Percentiles rank a stretch among this genome's conserved stretches.
phyloP scores from a whole-genome alignment of 306 rosid genomes.

The Alnus glutinosa region DNA sequence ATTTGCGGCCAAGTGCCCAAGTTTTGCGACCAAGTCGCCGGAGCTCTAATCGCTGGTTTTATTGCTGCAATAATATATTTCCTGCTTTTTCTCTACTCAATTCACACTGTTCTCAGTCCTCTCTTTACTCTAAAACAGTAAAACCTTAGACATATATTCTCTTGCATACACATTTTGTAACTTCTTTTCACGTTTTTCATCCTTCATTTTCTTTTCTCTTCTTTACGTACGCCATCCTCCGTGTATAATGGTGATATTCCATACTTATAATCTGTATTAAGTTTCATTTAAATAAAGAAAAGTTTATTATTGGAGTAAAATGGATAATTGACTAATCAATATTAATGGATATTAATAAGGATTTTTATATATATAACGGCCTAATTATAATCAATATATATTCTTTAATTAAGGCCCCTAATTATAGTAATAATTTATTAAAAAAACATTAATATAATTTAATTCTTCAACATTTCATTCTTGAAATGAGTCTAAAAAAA shows the following conservation, averaged over 20 bases:
- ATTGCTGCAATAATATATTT: slow-evolving; percentile 40
- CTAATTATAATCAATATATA: no score
- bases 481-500: no score
- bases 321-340: no score
- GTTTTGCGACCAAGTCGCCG: slow-evolving; percentile 47
- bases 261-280: not conserved
- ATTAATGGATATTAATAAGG: no score
- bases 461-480: no score
- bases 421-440: no score
- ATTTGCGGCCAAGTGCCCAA: slow-evolving; percentile 61
- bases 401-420: no score
- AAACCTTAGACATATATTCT: not conserved
- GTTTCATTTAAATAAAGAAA: not conserved
- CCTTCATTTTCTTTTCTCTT: not conserved
- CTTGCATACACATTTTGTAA: not conserved
- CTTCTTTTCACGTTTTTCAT: not conserved
- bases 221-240: not conserved
- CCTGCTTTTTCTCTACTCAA: slow-evolving; percentile 25
- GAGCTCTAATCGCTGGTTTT: slow-evolving; percentile 37
- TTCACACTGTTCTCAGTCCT: slow-evolving; percentile 22
- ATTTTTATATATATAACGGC: no score
- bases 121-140: slow-evolving; percentile 13
- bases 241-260: not conserved
- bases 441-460: no score
- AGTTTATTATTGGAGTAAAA: no score